Conservation (phyloP, 2,329 filamentous ascomycete genomes). For the Drechmeria coniospora region DNA sequence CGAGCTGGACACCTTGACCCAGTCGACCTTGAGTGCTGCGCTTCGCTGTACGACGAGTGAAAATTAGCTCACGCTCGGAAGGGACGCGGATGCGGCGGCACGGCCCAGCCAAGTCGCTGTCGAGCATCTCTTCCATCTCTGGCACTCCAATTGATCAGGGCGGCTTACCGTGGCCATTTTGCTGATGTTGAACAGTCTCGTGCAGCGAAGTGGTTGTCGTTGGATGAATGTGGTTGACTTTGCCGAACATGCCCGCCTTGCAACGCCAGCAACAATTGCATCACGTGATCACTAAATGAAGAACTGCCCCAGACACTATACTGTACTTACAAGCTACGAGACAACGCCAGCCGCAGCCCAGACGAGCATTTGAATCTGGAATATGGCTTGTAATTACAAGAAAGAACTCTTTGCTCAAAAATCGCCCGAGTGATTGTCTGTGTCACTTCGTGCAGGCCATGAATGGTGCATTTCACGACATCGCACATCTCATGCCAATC, state of each 20-base stretch:
- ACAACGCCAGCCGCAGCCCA: too few species aligned
- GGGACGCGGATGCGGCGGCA: not conserved
- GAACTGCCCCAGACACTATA: too few species aligned
- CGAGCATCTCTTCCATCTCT: slow-evolving; percentile 1
- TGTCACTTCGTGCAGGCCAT: too few species aligned
- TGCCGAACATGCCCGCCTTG: slow-evolving; percentile 24
- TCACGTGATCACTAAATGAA: slow-evolving; percentile 3
- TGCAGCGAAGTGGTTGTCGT: slow-evolving; percentile 36
- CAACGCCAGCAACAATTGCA: slow-evolving; percentile 7
- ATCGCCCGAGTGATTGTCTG: too few species aligned
- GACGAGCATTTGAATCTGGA: too few species aligned
- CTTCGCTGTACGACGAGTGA: slow-evolving; percentile 53
- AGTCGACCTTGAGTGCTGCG: slow-evolving; percentile 98
- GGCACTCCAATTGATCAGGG: slow-evolving; percentile 13
- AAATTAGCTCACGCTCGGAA: slow-evolving; percentile 37
- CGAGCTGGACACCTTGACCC: slow-evolving; percentile 84
- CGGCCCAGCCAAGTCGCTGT: not conserved
- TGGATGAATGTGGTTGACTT: slow-evolving; percentile 27
- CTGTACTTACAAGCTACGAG: too few species aligned
- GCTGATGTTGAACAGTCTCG: slow-evolving; percentile 30
- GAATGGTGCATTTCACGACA: too few species aligned
- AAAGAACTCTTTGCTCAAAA: too few species aligned
- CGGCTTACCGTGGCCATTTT: slow-evolving; percentile 57
- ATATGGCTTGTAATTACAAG: too few species aligned
- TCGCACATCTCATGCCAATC: too few species aligned